Evolutionary conservation across 805 yeast species (phyloP).

Genomic region (Debaryomyces castellii): DNA sequence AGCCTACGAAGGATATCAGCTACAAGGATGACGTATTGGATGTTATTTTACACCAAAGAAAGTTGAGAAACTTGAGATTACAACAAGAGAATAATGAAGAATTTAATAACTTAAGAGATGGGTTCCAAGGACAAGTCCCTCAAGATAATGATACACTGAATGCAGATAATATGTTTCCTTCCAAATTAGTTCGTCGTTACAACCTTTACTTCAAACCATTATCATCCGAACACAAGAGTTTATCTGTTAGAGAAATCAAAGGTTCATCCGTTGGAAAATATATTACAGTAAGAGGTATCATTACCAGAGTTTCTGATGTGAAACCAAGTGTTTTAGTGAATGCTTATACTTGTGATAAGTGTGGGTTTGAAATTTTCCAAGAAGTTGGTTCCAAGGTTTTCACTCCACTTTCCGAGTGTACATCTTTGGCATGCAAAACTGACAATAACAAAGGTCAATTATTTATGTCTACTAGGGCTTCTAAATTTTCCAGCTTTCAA

Average conservation of each 20-base stretch:
- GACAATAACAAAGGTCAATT: conserved; percentile 87
- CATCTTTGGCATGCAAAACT: conserved; percentile 72
- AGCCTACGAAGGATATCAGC: conserved; percentile 75
- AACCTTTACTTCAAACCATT: conserved; percentile 83
- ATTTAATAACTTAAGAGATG: conserved; percentile 41
- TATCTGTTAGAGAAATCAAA: conserved; percentile 87
- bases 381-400: conserved; percentile 84
- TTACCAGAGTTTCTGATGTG: conserved; percentile 93
- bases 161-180: conserved; percentile 66
- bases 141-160: conserved; percentile 19
- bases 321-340: conserved; percentile 88
- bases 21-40: conserved; percentile 90
- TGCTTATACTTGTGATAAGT: conserved; percentile 96
- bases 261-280: conserved; percentile 82
- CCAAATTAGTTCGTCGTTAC: conserved; percentile 84
- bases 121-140: conserved; percentile 22
- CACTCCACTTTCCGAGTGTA: conserved; percentile 86
- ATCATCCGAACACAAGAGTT: conserved; percentile 51
- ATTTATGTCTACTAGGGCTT: conserved; percentile 91
- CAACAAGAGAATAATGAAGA: conserved; percentile 69
- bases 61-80: conserved; percentile 72
- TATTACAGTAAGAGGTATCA: conserved; percentile 90
- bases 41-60: conserved; percentile 88
- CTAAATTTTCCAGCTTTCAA: conserved; percentile 92
- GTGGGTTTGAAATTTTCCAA: conserved; percentile 96